Base-by-base conservation (phyloP, 768 basidiomycete species). In the Lentinula lateritia region DNA sequence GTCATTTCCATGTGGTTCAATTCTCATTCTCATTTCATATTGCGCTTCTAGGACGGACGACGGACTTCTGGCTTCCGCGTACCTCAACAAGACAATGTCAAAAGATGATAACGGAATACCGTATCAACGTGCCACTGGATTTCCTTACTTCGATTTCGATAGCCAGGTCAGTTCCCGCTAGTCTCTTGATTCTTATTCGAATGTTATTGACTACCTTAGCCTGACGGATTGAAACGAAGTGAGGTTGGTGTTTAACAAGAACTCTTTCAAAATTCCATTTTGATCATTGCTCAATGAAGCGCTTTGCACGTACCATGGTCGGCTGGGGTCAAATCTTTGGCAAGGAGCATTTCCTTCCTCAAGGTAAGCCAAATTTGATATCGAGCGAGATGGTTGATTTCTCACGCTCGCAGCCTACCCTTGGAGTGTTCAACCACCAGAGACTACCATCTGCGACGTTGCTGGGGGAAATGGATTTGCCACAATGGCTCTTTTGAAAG, bases 381-480 rank as follows among this genome's bases (percentile, higher is more conserved):
- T 28, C 28, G 28, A 28, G 28, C 28, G 28, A 39, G 5, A 6
- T 39, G 38, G 28, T 28, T 2, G 28, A 4, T 28, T 28, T 3
- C 5, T 39, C 38, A 39, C 38, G 38, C 13, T 39, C 13, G 38
- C 45, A 78, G 77, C 65, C 1, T 78, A 70, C 54, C 70, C 73
- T 5, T 80, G 77, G 78, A 66, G 63, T 0, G 46, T 64, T 18
- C 63, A 76, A 7, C 60, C 68, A 6, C 7, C 46, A 5, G 71
- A 68, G 12, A 65, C 73, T 2, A 65, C 66, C 2, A 68, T 80
- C 18, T 76, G 76, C 54, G 78, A 80, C 65, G 69, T 80, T 13
- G 78, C 76, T 13, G 75, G 77, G 5, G 73, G 75, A 3, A 69
- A 74, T 43, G 79, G 80, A 2, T 65, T 71, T 45, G 65, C 72